Base-by-base conservation (phyloP, 495 filamentous ascomycete species). In the Pyrenopolyporus hunteri region DNA sequence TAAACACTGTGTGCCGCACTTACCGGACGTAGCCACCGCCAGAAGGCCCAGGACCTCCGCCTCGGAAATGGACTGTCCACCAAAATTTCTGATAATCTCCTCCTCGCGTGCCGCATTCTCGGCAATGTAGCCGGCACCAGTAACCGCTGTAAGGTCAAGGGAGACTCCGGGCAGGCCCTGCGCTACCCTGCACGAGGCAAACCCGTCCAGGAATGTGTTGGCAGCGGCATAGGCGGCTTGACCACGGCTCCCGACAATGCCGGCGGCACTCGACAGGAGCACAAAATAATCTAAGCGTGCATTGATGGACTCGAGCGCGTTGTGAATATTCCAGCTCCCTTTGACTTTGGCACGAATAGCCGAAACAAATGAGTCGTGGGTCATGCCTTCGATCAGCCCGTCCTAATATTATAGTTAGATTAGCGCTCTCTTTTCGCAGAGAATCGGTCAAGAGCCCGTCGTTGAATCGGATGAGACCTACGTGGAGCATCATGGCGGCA, bases 141-240 rank as follows among this genome's bases (percentile, higher is more conserved):
- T 61, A 8, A 72, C 66, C 10, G 45, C 54, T 20, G 67, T 64
- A 8, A 72, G 57, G 16, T 70, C 64, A 20, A 72, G 60, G 10
- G 64, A 62, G 28, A 66, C 67, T 59, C 59, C 73, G 4, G 74
- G 68, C 0, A 79, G 68, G 0, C 78, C 75, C 6, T 70, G 70
- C 4, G 58, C 43, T 56, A 69, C 35, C 31, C 51, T 54, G 53
- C 64, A 25, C 66, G 61, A 47, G 61, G 67, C 70, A 20, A 83
- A 72, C 2, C 74, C 74, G 23, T 78, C 82, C 9, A 85, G 72
- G 64, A 82, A 88, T 11, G 78, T 76, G 63, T 86, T 87, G n/a
- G 80, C 83, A 2, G 82, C 81, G 6, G 79, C 75, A 59, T 89
- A 89, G 8, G 78, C 79, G n/a, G 79, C 73, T 70, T 89, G 86